These are phyloP conservation scores for Pisolithus marmoratus DNA, from an alignment of 768 basidiomycete genomes.

Conservation along the genomic window DNA sequence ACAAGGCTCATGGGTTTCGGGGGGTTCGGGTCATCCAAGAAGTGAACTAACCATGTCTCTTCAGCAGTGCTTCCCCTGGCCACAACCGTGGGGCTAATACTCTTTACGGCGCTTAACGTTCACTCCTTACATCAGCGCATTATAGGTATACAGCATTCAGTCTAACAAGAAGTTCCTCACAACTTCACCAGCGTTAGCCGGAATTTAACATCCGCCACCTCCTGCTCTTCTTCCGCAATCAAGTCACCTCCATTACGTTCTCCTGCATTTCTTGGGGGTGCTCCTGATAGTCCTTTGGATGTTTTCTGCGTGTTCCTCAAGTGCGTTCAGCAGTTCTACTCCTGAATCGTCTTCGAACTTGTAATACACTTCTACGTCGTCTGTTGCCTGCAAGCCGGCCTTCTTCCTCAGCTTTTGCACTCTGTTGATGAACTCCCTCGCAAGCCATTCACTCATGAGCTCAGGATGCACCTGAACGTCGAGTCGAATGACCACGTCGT, in stretches of 20 bases:
- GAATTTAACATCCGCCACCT: constrained; percentile 77
- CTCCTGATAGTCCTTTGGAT: constrained; percentile 73
- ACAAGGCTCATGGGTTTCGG: constrained; percentile 85
- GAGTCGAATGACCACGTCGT: constrained; percentile 90
- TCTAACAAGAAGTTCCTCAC: constrained; percentile 9
- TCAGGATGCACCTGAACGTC: constrained; percentile 87
- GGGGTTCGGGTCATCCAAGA: constrained; percentile 85
- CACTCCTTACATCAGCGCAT: neutral
- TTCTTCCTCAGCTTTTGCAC: constrained; percentile 95
- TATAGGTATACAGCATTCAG: constrained; percentile 15
- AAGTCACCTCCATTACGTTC: constrained; percentile 45
- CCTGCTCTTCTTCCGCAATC: constrained; percentile 83
- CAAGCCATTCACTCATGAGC: constrained; percentile 80
- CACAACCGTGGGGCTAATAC: neutral
- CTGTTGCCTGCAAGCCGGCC: constrained; percentile 90
- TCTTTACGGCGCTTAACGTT: neutral
- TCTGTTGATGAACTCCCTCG: constrained; percentile 86
- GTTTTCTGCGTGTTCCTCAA: constrained; percentile 59
- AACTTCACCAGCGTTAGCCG: constrained; percentile 54
- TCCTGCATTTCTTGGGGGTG: constrained; percentile 55
- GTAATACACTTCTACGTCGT: constrained; percentile 89
- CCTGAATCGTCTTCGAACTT: constrained; percentile 66
- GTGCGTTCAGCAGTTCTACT: constrained; percentile 56
- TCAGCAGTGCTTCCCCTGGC: constrained; percentile 1
- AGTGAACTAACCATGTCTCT: constrained; percentile 33